Evolutionary conservation across 2,329 filamentous ascomycete species (phyloP), one percentile per base, ranked within the genome.

Genomic region (Fusarium sp.): DNA sequence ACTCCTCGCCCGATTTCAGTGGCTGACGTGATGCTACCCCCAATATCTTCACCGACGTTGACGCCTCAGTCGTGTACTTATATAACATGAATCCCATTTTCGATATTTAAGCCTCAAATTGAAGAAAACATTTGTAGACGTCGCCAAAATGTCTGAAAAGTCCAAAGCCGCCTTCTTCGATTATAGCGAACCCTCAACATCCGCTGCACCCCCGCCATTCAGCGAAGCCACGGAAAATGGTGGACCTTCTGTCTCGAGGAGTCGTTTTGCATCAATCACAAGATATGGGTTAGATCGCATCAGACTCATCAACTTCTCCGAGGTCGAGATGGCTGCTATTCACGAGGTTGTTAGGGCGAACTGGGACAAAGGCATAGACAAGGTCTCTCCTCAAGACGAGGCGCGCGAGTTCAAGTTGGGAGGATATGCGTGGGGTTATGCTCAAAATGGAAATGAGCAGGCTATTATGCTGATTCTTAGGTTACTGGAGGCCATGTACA

Each of bases 371-470:
- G 62, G 66, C 1, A 63, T 69, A 10, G 41, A 31, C 6, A 58
- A 53, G 9, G 51, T 67, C 6, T 49, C 50, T 2, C 43, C 40
- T 1, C 49, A 37, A 6, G 37, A 49, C 4, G 11, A 41, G 8
- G 66, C 66, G 0, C 31, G 42, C 5, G 66, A 69, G 20, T 52
- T 69, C 13, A 69, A 69, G n/a, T 4, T 69, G 4, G 17, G 31
- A 11, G 66, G 66, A 0, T 33, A 18, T 4, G 36, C 66, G 2
- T 69, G 66, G 66, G 25, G n/a, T 1, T 51, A 58, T 4, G 46
- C 45, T 5, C 27, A 15, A 0, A 54, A 63, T 21, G 66, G 66
- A 0, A 45, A 58, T 2, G 57, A 69, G 8, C 57, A 69, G 4
- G 52, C 66, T 2, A 36, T 66, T 3, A 4, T 61, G 7, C 27